Evolutionary conservation across 192 early-diverging fungal species (phyloP).

Genomic region (Spizellomyces punctatus): DNA sequence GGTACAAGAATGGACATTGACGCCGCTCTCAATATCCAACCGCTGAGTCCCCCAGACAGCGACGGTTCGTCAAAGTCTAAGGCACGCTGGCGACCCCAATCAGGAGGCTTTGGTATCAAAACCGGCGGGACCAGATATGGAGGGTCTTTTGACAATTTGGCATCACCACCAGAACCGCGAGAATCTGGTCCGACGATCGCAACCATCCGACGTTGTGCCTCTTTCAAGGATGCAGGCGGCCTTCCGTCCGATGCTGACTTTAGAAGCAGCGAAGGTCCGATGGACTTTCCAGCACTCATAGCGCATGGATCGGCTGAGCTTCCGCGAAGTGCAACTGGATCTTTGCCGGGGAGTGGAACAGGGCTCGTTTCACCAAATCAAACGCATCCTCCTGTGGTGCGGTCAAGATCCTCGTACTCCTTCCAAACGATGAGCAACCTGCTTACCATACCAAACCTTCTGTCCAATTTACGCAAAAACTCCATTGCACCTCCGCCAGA

Average conservation of each 20-base stretch:
- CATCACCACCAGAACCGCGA: conserved; percentile 9
- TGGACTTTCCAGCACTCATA: conserved; percentile 15
- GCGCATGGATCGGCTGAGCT: conserved; percentile 5
- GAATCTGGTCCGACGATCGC: not conserved
- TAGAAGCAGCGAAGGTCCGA: not conserved
- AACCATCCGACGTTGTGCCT: conserved; percentile 6
- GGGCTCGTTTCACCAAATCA: not conserved
- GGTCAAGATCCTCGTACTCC: conserved; percentile 40
- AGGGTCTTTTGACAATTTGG: conserved; percentile 21
- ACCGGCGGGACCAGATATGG: not conserved
- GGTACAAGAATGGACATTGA: conserved; percentile 18
- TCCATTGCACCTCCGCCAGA: conserved; percentile 2
- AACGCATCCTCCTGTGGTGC: conserved; percentile 22
- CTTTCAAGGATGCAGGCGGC: not conserved
- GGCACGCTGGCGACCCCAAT: conserved; percentile 14
- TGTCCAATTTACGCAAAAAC: conserved; percentile 19
- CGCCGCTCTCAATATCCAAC: conserved; percentile 14
- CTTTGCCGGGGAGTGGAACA: not conserved
- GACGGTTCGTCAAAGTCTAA: not conserved
- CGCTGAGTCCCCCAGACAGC: not conserved
- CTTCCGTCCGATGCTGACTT: not conserved
- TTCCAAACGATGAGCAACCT: conserved; percentile 25
- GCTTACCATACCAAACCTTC: conserved; percentile 27
- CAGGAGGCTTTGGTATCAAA: conserved; percentile 19
- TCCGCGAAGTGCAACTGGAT: not conserved